phyloP scores from a whole-genome alignment of 805 yeast species.

The Saccharomyces eubayanus region DNA sequence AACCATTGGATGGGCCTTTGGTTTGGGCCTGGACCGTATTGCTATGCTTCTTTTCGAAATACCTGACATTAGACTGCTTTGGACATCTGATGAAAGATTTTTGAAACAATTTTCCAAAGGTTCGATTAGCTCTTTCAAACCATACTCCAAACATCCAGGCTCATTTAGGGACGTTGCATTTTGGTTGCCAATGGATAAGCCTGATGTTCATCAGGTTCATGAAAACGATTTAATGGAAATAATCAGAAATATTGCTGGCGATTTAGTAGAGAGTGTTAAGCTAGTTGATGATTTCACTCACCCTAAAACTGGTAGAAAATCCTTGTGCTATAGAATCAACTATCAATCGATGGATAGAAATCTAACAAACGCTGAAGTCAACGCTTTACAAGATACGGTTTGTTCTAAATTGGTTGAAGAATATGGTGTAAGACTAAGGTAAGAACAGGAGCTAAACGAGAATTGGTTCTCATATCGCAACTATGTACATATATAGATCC shows the following conservation, averaged over 20 bases:
- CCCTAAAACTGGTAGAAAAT: constrained; percentile 67
- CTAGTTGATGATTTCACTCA: constrained; percentile 76
- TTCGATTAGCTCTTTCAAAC: constrained; percentile 61
- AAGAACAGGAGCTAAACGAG: neutral
- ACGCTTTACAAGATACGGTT: constrained; percentile 59
- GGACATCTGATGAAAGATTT: constrained; percentile 81
- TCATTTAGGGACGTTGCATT: constrained; percentile 82
- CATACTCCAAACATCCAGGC: constrained; percentile 88
- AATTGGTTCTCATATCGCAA: neutral
- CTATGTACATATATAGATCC: neutral
- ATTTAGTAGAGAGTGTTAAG: constrained; percentile 77
- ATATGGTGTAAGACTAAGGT: constrained; percentile 53
- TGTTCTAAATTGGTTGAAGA: constrained; percentile 44
- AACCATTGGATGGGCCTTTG: constrained; percentile 94
- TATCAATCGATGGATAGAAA: constrained; percentile 95
- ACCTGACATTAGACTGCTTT: constrained; percentile 89
- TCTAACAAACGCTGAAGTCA: constrained; percentile 77
- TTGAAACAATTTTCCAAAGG: constrained; percentile 60
- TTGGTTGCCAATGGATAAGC: constrained; percentile 53
- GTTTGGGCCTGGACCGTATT: constrained; percentile 86
- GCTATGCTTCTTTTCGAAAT: constrained; percentile 94
- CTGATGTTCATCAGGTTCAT: constrained; percentile 41
- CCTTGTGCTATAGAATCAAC: constrained; percentile 82
- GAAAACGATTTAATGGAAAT: constrained; percentile 91
- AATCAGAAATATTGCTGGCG: constrained; percentile 77